Percentiles rank a stretch among this genome's conserved stretches.
phyloP scores from a whole-genome alignment of 2,329 filamentous ascomycete species.

The Trichoderma sp. region DNA sequence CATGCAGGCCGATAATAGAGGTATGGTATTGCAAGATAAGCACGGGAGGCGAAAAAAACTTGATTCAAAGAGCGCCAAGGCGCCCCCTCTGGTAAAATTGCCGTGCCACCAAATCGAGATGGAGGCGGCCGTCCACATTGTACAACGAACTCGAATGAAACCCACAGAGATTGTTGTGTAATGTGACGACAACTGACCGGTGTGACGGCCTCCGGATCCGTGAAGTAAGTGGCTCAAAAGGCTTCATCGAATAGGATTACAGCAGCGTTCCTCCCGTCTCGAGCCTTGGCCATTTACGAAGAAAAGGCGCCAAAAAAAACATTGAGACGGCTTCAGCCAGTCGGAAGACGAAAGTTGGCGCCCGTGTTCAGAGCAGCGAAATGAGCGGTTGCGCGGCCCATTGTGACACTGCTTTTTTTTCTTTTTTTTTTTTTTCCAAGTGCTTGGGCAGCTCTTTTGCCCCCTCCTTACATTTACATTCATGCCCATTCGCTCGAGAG shows the following conservation, averaged over 20 bases:
- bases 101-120: constrained; percentile 3
- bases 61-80: background rate
- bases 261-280: background rate
- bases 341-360: background rate
- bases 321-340: background rate
- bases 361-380: background rate
- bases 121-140: background rate
- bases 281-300: background rate
- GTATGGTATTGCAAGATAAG: background rate
- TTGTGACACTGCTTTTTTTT: background rate
- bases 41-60: background rate
- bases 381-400: background rate
- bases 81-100: background rate
- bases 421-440: no score
- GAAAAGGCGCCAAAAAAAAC: background rate
- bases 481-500: background rate
- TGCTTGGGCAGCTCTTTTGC: background rate
- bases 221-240: background rate
- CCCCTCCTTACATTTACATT: background rate
- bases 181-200: constrained; percentile 1
- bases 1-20: background rate
- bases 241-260: background rate
- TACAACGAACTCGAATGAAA: constrained; percentile 3
- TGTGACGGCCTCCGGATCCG: constrained; percentile 2
- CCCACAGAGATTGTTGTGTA: background rate